Conservation (phyloP, 2,329 filamentous ascomycete species). For the Penicillium crustosum region DNA sequence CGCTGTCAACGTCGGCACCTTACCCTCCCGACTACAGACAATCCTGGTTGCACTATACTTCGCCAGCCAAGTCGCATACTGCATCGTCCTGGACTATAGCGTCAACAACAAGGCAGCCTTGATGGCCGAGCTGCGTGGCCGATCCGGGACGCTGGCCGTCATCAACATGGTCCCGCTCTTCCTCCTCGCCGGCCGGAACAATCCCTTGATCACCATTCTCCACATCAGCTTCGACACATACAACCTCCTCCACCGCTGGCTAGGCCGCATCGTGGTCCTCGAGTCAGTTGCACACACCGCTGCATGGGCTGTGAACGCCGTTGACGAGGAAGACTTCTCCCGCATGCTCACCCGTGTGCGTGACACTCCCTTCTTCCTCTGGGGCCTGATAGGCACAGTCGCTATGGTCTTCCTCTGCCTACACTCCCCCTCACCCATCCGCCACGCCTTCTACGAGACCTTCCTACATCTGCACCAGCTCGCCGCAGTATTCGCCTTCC, state of each 20-base stretch:
- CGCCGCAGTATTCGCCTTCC: slow-evolving; percentile 43
- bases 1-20: slow-evolving; percentile 70
- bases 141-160: slow-evolving; percentile 77
- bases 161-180: slow-evolving; percentile 92
- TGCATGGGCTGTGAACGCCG: slow-evolving; percentile 75
- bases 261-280: slow-evolving; percentile 71
- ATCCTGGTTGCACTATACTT: slow-evolving; percentile 67
- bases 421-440: slow-evolving; percentile 63
- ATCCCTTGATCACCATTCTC: slow-evolving; percentile 78
- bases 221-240: slow-evolving; percentile 94
- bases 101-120: slow-evolving; percentile 54
- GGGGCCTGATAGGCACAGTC: slow-evolving; percentile 47
- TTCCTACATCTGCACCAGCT: slow-evolving; percentile 60
- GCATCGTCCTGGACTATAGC: slow-evolving; percentile 48
- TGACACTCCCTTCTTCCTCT: slow-evolving; percentile 44
- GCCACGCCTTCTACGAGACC: slow-evolving; percentile 96
- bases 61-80: slow-evolving; percentile 75
- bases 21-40: slow-evolving; percentile 77
- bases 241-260: slow-evolving; percentile 85
- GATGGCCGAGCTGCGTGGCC: slow-evolving; percentile 78
- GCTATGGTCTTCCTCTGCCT: slow-evolving; percentile 43
- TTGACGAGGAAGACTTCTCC: slow-evolving; percentile 32
- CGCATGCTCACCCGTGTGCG: slow-evolving; percentile 37
- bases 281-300: slow-evolving; percentile 70
- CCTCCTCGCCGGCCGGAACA: slow-evolving; percentile 87